Evolutionary conservation across 2,329 filamentous ascomycete species (phyloP).

Genomic region (Exserohilum rostratum): DNA sequence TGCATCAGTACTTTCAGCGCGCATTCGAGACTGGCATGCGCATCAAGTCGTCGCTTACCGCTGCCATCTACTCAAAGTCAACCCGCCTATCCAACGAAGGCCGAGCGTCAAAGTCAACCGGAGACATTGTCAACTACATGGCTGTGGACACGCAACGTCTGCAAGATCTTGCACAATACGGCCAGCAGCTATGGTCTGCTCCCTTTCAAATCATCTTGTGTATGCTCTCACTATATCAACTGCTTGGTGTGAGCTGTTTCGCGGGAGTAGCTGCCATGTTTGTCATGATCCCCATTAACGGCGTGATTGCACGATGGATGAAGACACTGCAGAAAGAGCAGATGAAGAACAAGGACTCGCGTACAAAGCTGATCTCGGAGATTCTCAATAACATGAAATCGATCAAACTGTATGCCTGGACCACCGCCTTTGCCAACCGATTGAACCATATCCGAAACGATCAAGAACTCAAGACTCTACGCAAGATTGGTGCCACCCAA

Average conservation of each 20-base stretch:
- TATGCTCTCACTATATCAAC: constrained; percentile 92
- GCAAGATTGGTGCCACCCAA: constrained; percentile 93
- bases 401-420: constrained; percentile 97
- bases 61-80: constrained; percentile 91
- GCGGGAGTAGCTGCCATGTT: constrained; percentile 95
- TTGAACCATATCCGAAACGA: constrained; percentile 96
- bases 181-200: constrained; percentile 93
- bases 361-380: constrained; percentile 92
- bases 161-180: constrained; percentile 93
- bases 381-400: constrained; percentile 99
- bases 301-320: constrained; percentile 88
- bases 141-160: constrained; percentile 95
- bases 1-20: constrained; percentile 97
- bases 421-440: constrained; percentile 95
- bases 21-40: constrained; percentile 96
- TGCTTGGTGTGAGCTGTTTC: constrained; percentile 95
- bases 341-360: constrained; percentile 98
- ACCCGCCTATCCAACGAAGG: constrained; percentile 92
- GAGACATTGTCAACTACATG: constrained; percentile 99
- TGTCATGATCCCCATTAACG: constrained; percentile 95
- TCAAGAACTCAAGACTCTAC: constrained; percentile 89
- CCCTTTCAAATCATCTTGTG: constrained; percentile 96
- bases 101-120: constrained; percentile 84
- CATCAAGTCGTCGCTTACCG: constrained; percentile 87
- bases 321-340: constrained; percentile 93